Evolutionary conservation across 768 basidiomycete genomes (phyloP).

Genomic region (Pleurotus giganteus): DNA sequence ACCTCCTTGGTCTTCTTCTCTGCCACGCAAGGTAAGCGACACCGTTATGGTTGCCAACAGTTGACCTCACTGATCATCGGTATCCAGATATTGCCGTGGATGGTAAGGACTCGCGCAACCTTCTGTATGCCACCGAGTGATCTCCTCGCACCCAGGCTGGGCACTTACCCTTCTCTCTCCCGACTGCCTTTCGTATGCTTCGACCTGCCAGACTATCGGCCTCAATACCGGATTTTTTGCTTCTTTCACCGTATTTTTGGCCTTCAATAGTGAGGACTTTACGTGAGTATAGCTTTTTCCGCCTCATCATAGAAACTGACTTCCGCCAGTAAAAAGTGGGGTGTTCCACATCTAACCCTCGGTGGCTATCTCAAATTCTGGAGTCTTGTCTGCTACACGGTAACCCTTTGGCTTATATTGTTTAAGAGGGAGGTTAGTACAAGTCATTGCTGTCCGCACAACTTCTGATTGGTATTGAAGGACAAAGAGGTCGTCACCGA

Average conservation of each 20-base stretch:
- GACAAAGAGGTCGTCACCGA: conserved; percentile 72
- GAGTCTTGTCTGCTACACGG: conserved; percentile 72
- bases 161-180: conserved; percentile 84
- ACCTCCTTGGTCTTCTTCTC: conserved; percentile 91
- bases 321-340: conserved; percentile 63
- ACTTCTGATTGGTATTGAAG: conserved; percentile 31
- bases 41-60: not conserved
- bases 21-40: conserved; percentile 84
- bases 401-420: conserved; percentile 86
- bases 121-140: not conserved
- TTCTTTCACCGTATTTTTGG: conserved; percentile 96
- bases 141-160: conserved; percentile 50
- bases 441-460: not conserved
- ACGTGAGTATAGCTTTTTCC: conserved; percentile 44
- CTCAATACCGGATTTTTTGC: conserved; percentile 94
- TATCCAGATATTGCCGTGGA: conserved; percentile 92
- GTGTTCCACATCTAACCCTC: conserved; percentile 68
- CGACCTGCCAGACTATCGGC: conserved; percentile 97
- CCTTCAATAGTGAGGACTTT: conserved; percentile 93
- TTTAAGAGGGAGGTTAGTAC: conserved; percentile 83
- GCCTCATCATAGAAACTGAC: not conserved
- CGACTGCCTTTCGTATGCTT: conserved; percentile 93
- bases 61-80: conserved; percentile 11
- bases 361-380: conserved; percentile 85
- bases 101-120: conserved; percentile 48